Evolutionary conservation across 805 yeast species (phyloP).

Genomic region (Candida ulmi): DNA sequence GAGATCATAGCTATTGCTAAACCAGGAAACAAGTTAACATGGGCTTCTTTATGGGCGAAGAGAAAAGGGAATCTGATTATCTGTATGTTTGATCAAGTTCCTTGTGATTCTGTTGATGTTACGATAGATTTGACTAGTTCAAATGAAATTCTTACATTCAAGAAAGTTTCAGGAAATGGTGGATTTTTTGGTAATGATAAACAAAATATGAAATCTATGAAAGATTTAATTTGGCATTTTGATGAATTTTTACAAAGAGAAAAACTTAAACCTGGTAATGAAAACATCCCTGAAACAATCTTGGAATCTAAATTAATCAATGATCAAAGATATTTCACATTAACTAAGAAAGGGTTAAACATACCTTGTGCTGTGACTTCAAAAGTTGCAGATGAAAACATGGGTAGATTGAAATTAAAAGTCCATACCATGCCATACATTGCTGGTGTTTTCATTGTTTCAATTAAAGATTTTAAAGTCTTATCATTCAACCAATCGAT

Average conservation of each 20-base stretch:
- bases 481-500: conserved; percentile 77
- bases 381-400: conserved; percentile 46
- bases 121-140: conserved; percentile 27
- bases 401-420: conserved; percentile 46
- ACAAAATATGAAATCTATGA: conserved; percentile 6
- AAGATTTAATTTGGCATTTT: conserved; percentile 26
- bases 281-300: conserved; percentile 17
- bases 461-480: conserved; percentile 37
- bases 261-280: conserved; percentile 5
- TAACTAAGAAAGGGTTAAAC: conserved; percentile 38
- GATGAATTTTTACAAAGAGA: conserved; percentile 8
- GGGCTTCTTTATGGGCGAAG: conserved; percentile 93
- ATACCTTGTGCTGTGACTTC: conserved; percentile 75
- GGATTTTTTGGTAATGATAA: conserved; percentile 12
- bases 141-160: conserved; percentile 14
- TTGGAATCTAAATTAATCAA: conserved; percentile 43
- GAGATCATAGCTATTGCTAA: conserved; percentile 77
- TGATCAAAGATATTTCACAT: conserved; percentile 57
- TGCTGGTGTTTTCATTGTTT: conserved; percentile 77
- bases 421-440: conserved; percentile 78
- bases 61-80: conserved; percentile 63
- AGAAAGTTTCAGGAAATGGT: conserved; percentile 18
- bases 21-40: conserved; percentile 58
- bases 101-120: conserved; percentile 60
- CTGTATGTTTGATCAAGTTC: conserved; percentile 84